Evolutionary conservation across 768 basidiomycete genomes (phyloP), one percentile per base, ranked within the genome.

Genomic region (Plicaturopsis crispa): DNA sequence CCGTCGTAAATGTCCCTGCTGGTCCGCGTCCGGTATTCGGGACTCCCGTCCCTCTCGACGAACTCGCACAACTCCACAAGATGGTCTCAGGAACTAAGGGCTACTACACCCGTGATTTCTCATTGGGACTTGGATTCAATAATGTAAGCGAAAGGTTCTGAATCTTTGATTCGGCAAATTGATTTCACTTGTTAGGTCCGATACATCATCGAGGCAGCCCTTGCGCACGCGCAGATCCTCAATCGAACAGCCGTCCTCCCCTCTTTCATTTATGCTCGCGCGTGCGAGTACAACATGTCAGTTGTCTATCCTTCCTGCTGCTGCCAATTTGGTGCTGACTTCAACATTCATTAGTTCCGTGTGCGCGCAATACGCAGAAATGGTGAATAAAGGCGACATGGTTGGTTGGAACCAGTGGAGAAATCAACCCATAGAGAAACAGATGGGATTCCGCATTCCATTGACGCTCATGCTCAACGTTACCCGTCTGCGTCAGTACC

Each of bases 331-430:
- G 23, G 1, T 5, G 30, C 24, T 6, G 3, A 6, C n/a, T 18
- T 24, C 18, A 3, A 6, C 10, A 6, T n/a, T n/a, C n/a, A n/a
- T n/a, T n/a, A 63, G 62, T 35, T 38, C 45, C 8, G 54, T 65
- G 28, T 69, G 67, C 36, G 57, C 64, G 21, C 55, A 66, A 13
- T 66, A 63, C 39, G 54, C 60, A 0, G 50, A 55, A 22, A 70
- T 68, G 64, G 54, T 72, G 22, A 69, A 70, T 46, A 59, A 68
- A 33, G 60, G 62, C n/a, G 66, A 71, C 34, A 70, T 59, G 6
- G 49, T 68, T 41, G 52, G 60, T 19, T 63, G 54, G 32, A 54
- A 62, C 24, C 64, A 69, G 40, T 72, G 70, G 69, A 52, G 61
- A 3, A 42, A 57, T 4, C 44, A 62, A 4, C 65, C 68, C 30